Percentiles rank a stretch among this genome's conserved stretches.
phyloP scores from a whole-genome alignment of 2,329 filamentous ascomycete species.

The Ceratocystis eucalypticola region DNA sequence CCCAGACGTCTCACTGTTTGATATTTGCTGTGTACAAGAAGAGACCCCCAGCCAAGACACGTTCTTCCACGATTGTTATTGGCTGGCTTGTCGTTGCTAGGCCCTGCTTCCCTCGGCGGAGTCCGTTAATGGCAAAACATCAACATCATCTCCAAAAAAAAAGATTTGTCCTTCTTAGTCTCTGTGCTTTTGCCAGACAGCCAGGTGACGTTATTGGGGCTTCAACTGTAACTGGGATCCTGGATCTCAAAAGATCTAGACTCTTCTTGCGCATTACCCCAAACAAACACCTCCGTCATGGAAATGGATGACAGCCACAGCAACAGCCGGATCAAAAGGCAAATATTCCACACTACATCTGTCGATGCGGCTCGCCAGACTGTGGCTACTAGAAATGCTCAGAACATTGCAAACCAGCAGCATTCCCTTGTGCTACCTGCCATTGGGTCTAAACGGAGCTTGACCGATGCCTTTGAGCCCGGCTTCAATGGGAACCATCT shows the following conservation, averaged over 20 bases:
- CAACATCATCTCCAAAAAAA: background rate
- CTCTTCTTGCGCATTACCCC: no score
- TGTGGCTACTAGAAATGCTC: background rate
- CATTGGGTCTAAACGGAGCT: slow-evolving; percentile 12
- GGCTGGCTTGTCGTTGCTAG: background rate
- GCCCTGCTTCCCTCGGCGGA: background rate
- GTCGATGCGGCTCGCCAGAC: slow-evolving; percentile 13
- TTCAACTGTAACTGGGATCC: background rate
- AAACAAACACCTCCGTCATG: background rate
- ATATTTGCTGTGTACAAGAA: background rate
- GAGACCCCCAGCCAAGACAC: no score
- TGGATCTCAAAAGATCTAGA: no score
- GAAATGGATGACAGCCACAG: background rate
- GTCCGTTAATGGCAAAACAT: background rate
- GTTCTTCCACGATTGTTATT: background rate
- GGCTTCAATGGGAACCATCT: background rate
- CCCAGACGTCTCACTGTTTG: background rate
- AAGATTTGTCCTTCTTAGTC: background rate
- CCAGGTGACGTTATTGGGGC: background rate
- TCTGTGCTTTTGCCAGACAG: background rate
- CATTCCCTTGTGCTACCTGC: slow-evolving; percentile 1
- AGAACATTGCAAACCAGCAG: background rate
- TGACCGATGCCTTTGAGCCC: slow-evolving; percentile 14
- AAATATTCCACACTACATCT: slow-evolving; percentile 17
- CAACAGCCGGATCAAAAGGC: background rate